A percentile compares a stretch with the other conserved stretches of the same genome.
These are phyloP conservation scores for Sinapis alba DNA, from an alignment of 441 rosid genomes.

Conservation along the genomic window DNA sequence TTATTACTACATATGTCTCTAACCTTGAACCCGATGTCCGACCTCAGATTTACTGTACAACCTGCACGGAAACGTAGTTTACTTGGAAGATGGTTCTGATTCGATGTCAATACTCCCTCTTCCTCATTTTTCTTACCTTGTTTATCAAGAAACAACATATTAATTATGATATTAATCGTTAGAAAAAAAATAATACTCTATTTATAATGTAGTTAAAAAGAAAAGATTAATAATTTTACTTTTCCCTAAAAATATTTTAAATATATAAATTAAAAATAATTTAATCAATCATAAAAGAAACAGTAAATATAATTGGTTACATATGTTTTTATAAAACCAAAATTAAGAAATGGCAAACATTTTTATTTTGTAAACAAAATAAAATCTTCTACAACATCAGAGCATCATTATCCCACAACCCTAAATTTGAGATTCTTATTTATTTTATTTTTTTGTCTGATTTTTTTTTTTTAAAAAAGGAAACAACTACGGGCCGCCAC, in stretches of 20 bases:
- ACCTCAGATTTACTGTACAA: conserved; percentile 61
- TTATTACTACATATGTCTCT: not conserved
- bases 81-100: conserved; percentile 40
- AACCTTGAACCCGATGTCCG: conserved; percentile 68
- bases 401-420: no score
- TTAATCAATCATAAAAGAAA: not conserved
- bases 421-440: no score
- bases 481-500: no score
- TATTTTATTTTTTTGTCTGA: no score
- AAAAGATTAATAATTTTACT: not conserved
- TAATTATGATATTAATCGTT: not conserved
- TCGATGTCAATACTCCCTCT: conserved; percentile 24
- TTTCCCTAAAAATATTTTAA: not conserved
- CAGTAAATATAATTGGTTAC: not conserved
- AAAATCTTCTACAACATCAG: not conserved
- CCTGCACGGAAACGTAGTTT: conserved; percentile 56
- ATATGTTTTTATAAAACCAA: not conserved
- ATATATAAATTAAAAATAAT: not conserved
- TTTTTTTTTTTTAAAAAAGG: no score
- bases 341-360: not conserved
- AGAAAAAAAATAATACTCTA: not conserved
- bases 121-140: conserved; percentile 40
- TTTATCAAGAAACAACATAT: conserved; percentile 7
- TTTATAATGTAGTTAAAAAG: not conserved
- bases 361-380: not conserved